Evolutionary conservation across 2,329 filamentous ascomycete genomes (phyloP).

Genomic region (Didymella lethalis): DNA sequence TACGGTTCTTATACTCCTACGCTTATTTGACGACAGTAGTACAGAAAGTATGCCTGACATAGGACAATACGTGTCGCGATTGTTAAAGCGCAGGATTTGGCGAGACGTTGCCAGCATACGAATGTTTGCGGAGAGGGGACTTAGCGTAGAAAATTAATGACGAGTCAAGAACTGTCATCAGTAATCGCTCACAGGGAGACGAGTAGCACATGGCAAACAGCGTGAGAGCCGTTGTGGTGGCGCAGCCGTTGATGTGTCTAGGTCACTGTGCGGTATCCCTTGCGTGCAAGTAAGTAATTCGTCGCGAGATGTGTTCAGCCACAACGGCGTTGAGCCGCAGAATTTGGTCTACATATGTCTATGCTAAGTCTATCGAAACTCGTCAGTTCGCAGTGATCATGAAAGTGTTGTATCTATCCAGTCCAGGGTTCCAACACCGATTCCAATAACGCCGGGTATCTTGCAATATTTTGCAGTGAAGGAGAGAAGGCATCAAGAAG

Average conservation of each 20-base stretch:
- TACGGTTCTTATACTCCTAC: slow-evolving; percentile 16
- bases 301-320: slow-evolving; percentile 5
- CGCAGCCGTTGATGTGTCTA: neutral
- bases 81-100: neutral
- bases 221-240: slow-evolving; percentile 1
- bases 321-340: neutral
- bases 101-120: neutral
- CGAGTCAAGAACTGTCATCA: neutral
- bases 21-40: slow-evolving; percentile 7
- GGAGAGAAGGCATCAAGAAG: neutral
- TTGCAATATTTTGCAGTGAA: slow-evolving; percentile 20
- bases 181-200: neutral
- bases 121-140: neutral
- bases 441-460: slow-evolving; percentile 19
- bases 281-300: slow-evolving; percentile 10
- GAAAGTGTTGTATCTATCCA: slow-evolving; percentile 3
- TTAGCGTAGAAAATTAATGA: neutral
- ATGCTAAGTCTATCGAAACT: slow-evolving; percentile 11
- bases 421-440: slow-evolving; percentile 7
- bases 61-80: slow-evolving; percentile 1
- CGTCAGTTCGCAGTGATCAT: neutral
- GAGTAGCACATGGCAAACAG: neutral
- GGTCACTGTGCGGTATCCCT: slow-evolving; percentile 5
- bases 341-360: slow-evolving; percentile 1
- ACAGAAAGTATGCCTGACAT: slow-evolving; percentile 17